Evolutionary conservation across 371 early-diverging fungal species (phyloP).

Genomic region (Fennellomyces sp.): DNA sequence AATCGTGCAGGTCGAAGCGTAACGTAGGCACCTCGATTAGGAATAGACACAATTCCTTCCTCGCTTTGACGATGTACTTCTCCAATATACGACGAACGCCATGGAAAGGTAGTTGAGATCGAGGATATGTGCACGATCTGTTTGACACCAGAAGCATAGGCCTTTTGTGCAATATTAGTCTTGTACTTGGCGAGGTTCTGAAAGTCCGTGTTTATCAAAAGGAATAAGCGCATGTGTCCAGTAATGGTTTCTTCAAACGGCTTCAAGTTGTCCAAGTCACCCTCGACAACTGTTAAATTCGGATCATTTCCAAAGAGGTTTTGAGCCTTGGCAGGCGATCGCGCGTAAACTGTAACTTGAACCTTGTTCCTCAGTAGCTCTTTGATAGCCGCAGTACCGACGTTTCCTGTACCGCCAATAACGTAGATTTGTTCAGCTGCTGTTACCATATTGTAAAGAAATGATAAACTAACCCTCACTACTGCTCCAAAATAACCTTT

Average conservation of each 20-base stretch:
- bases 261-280: background rate
- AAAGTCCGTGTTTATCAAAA: too few relatives aligned
- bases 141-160: slow-evolving; percentile 33
- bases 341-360: slow-evolving; percentile 8
- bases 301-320: background rate
- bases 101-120: slow-evolving; percentile 21
- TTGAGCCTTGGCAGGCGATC: slow-evolving; percentile 14
- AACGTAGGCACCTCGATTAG: slow-evolving; percentile 21
- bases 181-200: too few relatives aligned
- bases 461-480: too few relatives aligned
- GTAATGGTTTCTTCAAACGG: slow-evolving; percentile 18
- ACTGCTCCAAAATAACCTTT: too few relatives aligned
- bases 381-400: slow-evolving; percentile 9
- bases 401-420: slow-evolving; percentile 21
- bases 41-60: slow-evolving; percentile 11
- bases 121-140: too few relatives aligned
- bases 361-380: slow-evolving; percentile 13
- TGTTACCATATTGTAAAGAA: too few relatives aligned
- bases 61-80: slow-evolving; percentile 7
- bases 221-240: slow-evolving; percentile 19
- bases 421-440: too few relatives aligned
- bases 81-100: slow-evolving; percentile 15
- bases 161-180: slow-evolving; percentile 2
- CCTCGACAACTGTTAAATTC: background rate
- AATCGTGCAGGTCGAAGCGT: slow-evolving; percentile 36